phyloP scores from a whole-genome alignment of 2,329 filamentous ascomycete genomes.

The Fonsecaea erecta region DNA sequence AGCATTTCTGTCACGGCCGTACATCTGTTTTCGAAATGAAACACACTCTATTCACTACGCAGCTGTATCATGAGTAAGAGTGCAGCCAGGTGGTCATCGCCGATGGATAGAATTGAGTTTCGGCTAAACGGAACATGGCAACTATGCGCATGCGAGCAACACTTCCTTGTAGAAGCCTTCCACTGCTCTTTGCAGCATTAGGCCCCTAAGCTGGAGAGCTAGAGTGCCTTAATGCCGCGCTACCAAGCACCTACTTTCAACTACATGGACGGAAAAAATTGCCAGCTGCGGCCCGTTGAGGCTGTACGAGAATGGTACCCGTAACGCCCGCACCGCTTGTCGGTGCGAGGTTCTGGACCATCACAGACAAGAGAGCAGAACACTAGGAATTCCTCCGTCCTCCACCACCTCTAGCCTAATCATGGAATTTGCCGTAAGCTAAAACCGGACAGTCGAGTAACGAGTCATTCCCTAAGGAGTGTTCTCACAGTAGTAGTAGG shows the following conservation, averaged over 20 bases:
- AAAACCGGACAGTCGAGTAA: neutral
- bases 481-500: neutral
- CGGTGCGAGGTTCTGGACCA: neutral
- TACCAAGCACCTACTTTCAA: constrained; percentile 6
- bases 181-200: neutral
- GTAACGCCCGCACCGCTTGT: too few species aligned
- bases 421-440: neutral
- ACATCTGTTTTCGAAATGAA: neutral
- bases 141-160: neutral
- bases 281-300: neutral
- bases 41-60: neutral
- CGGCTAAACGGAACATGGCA: neutral
- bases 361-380: neutral
- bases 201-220: neutral
- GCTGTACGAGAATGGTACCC: neutral
- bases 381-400: neutral
- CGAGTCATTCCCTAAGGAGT: neutral
- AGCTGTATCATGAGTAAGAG: neutral
- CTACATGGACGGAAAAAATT: neutral
- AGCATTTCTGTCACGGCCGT: neutral
- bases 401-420: neutral
- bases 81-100: neutral
- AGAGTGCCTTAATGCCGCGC: neutral
- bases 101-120: neutral
- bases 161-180: neutral